Evolutionary conservation across 495 filamentous ascomycete genomes (phyloP), one percentile per base, ranked within the genome.

Genomic region (Talaromyces proteolyticus): DNA sequence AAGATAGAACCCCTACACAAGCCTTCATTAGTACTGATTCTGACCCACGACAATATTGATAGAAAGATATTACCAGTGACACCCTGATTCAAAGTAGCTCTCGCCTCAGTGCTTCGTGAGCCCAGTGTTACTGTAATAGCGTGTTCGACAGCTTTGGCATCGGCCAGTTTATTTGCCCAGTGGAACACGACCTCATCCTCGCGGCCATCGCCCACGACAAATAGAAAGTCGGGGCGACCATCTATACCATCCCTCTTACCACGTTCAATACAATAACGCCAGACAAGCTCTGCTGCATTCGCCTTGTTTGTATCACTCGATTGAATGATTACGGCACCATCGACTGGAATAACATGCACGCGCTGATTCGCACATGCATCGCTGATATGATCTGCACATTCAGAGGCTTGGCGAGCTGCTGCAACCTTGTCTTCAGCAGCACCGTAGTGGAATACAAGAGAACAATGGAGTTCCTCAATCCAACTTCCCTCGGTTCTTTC

Each of bases 161-260:
- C 71, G 19, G 70, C 72, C 22, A 95, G 66, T 25, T 81, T 74
- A 65, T 95, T 95, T 22, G 91, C 91, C 91, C 91, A 96, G 26
- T 84, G 86, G 73, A 91, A 96, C 19, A 95, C 84, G 42, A 88
- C 84, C 61, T 96, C 91, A 56, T 96, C 91, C 51, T 95, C 91
- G 6, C 91, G 86, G 39, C 88, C 86, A 60, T 95, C 89, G 34
- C 91, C 91, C 41, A 88, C 75, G 6, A 93, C 88, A 64, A 95
- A 79, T 38, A 96, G 63, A 65, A 95, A 95, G 57, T 94, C 88
- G 0, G 82, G 80, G 53, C 65, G 61, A 2, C 56, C 48, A 25
- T 73, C 63, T 10, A 65, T 65, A 0, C 62, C 51, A 0, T 70
- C 53, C 0, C 58, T 62, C 51, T 73, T 60, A 4, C 47, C 51